Evolutionary conservation across 257 asterid species (phyloP), one percentile per base, ranked within the genome.

Genomic region (Ilex aquifolium): DNA sequence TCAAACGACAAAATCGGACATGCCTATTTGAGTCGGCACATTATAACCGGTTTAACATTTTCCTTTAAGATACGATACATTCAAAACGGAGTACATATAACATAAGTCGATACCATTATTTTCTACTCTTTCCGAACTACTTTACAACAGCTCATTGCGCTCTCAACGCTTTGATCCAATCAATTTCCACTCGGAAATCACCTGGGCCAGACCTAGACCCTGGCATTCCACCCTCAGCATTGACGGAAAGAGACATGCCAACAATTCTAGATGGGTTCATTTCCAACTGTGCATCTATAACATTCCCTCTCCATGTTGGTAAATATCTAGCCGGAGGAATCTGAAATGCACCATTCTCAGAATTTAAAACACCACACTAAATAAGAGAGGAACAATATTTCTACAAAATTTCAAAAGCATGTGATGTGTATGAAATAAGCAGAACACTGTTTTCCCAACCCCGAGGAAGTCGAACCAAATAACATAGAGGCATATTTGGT

Each of bases 291-390:
- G 85, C 96, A 13, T 92, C 96, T 72, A 92, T 92, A 4, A 89
- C 87, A 49, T 75, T 87, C 71, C 99, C 99, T 68, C 95, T 88
- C 99, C 99, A 92, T 7, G 97, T 92, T 55, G 96, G 97, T 36
- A 82, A 80, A 76, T 85, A 89, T 59, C 86, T 91, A 44, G 83
- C 75, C 31, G 89, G 92, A 51, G 99, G 99, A 66, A 92, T 87
- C 99, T 92, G 84, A 69, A 31, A 17, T 61, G 63, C 31, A 13
- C 51, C 51, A 10, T 36, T 36, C 40, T 36, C 40, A 36, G 40
- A 36, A 36, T 36, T 36, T 36, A 36, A 3, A 36, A 36, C 40
- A 36, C 40, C 3, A 36, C 40, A 36, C 40, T 7, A 36, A 36
- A n/a, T n/a, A 7, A 36, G 40, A 3, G 3, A 36, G 7, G 3